Percentiles rank a stretch among this genome's conserved stretches.
Evolutionary conservation across 164 flowering plant genomes (phyloP).

Genomic region (Hamamelis virginiana): DNA sequence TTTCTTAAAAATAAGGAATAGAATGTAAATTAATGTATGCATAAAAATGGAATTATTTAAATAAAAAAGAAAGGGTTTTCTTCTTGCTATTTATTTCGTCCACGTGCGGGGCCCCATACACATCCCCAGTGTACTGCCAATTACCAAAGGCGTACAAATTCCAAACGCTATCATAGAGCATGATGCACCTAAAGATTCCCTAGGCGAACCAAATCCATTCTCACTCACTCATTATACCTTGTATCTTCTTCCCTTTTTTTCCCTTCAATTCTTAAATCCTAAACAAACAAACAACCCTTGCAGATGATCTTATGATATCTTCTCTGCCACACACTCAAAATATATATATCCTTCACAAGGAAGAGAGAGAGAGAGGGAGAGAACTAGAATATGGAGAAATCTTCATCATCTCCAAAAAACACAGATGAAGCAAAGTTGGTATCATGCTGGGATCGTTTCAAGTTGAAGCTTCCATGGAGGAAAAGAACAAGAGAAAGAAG

Average conservation of each 20-base stretch:
- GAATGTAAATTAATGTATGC: no score
- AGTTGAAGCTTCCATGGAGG: conserved; percentile 12
- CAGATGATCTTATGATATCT: background rate
- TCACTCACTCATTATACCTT: background rate
- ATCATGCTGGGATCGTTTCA: conserved; percentile 30
- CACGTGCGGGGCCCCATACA: background rate
- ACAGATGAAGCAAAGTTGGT: background rate
- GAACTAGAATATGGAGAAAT: background rate
- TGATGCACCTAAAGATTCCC: background rate
- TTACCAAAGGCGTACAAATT: background rate
- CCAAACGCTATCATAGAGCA: background rate
- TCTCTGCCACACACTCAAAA: background rate
- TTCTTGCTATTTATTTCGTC: background rate
- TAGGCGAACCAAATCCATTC: background rate
- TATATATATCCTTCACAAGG: background rate
- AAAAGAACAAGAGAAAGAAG: conserved; percentile 1
- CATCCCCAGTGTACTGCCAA: background rate
- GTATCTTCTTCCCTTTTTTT: no score
- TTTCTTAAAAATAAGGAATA: no score
- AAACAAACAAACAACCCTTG: no score
- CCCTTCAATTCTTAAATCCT: no score
- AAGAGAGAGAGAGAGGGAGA: background rate
- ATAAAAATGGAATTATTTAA: no score
- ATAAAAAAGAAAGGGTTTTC: background rate
- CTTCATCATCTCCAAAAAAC: background rate